A percentile compares a stretch with the other conserved stretches of the same genome.
These are phyloP conservation scores for Beauveria varroae DNA, from an alignment of 2,329 filamentous ascomycete species.

Conservation along the genomic window DNA sequence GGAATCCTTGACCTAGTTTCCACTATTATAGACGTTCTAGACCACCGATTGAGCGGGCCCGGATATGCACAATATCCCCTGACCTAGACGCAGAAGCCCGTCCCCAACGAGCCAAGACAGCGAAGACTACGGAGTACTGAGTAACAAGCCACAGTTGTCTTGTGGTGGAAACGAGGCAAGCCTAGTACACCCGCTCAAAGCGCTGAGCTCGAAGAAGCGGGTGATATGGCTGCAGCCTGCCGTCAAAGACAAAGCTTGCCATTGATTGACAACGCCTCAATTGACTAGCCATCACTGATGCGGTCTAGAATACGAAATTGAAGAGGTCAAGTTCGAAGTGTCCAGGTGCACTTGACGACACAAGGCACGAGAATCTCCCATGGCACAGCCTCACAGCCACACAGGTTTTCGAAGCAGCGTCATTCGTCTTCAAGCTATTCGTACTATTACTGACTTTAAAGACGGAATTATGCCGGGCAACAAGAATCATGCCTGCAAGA, in stretches of 20 bases:
- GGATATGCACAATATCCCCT: constrained; percentile 6
- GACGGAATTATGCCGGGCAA: neutral
- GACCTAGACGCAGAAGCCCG: neutral
- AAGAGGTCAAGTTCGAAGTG: neutral
- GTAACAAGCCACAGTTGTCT: neutral
- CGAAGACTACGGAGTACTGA: neutral
- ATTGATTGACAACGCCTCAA: constrained; percentile 1
- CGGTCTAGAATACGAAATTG: neutral
- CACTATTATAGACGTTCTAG: constrained; percentile 8
- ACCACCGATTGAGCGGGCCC: constrained; percentile 11
- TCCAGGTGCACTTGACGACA: no score
- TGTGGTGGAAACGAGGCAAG: constrained; percentile 6
- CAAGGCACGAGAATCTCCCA: no score
- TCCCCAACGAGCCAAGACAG: neutral
- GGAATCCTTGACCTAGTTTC: neutral
- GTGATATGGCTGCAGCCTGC: neutral
- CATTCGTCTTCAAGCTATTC: no score
- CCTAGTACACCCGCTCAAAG: neutral
- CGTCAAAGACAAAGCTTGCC: neutral
- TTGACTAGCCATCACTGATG: neutral
- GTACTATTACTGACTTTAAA: no score
- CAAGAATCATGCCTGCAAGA: neutral
- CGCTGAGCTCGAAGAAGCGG: neutral
- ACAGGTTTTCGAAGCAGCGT: neutral
- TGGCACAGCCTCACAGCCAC: neutral